phyloP scores from a whole-genome alignment of 1,284 basidiomycete species.

The Sporisorium sorghi region DNA sequence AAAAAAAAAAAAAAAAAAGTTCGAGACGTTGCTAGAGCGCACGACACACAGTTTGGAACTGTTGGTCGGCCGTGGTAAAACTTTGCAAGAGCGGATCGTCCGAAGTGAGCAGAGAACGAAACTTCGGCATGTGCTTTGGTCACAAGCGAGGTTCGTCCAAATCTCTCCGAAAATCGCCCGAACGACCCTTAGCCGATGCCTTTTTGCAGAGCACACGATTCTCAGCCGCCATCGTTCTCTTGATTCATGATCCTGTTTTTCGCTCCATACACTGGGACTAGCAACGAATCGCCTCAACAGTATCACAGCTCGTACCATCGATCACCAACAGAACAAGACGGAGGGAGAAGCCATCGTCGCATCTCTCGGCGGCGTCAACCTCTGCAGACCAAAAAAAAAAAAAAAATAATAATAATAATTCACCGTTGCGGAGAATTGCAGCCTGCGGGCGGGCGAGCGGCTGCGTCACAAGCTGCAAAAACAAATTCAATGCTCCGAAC shows the following conservation, averaged over 20 bases:
- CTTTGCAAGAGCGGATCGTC: neutral
- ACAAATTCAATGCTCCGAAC: conserved; percentile 25
- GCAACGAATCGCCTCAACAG: too few species aligned
- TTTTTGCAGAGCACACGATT: neutral
- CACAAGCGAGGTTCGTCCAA: neutral
- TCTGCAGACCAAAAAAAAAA: too few species aligned
- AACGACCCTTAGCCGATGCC: neutral
- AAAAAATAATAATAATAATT: too few species aligned
- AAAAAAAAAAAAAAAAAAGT: neutral
- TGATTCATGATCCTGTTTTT: too few species aligned
- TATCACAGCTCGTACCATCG: too few species aligned
- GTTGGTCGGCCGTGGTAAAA: neutral
- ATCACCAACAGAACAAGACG: too few species aligned
- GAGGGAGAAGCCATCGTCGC: too few species aligned
- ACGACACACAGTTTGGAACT: neutral
- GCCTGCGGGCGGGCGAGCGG: neutral
- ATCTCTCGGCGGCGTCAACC: too few species aligned
- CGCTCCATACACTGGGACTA: too few species aligned
- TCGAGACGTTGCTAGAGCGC: neutral
- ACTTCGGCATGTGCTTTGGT: conserved; percentile 4
- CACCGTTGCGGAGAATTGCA: conserved; percentile 7
- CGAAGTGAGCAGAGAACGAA: neutral
- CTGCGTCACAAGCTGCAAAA: neutral
- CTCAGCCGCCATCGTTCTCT: neutral
- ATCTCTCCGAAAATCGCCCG: conserved; percentile 24